These are phyloP conservation scores for Aureobasidium sp. DNA, from an alignment of 2,329 filamentous ascomycete species.

Conservation along the genomic window DNA sequence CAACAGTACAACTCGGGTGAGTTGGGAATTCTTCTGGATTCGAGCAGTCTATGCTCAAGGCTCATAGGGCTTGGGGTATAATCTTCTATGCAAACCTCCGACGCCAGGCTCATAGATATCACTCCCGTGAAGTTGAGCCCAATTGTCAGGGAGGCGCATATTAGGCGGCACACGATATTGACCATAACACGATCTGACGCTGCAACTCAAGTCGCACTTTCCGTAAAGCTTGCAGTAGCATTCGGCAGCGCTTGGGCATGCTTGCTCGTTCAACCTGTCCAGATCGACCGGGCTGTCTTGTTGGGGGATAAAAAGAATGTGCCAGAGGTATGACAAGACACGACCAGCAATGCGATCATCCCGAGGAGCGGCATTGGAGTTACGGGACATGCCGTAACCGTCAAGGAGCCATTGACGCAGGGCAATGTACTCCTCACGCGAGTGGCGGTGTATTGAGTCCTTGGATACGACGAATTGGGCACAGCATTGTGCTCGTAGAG, in stretches of 20 bases:
- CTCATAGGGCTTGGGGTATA: constrained; percentile 2
- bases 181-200: constrained; percentile 31
- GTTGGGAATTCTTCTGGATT: too few species aligned
- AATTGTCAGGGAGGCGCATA: constrained; percentile 29
- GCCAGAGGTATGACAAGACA: constrained; percentile 60
- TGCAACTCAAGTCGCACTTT: constrained; percentile 44
- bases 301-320: constrained; percentile 40
- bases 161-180: constrained; percentile 35
- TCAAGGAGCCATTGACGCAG: constrained; percentile 52
- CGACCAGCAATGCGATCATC: constrained; percentile 47
- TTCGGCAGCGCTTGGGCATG: constrained; percentile 52
- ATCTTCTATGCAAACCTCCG: background rate
- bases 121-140: constrained; percentile 1
- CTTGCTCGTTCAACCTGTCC: constrained; percentile 32
- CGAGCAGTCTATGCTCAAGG: background rate
- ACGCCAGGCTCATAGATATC: constrained; percentile 1
- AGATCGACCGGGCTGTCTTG: constrained; percentile 28
- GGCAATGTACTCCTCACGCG: constrained; percentile 48
- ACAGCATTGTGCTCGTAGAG: constrained; percentile 16
- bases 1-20: too few species aligned
- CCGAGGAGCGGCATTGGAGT: constrained; percentile 45
- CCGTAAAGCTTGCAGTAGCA: constrained; percentile 65
- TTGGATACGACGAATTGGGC: constrained; percentile 58
- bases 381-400: constrained; percentile 29
- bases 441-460: constrained; percentile 44